These are phyloP conservation scores for Phytophthora syringae DNA, from an alignment of 352 stramenopile genomes.

Conservation along the genomic window DNA sequence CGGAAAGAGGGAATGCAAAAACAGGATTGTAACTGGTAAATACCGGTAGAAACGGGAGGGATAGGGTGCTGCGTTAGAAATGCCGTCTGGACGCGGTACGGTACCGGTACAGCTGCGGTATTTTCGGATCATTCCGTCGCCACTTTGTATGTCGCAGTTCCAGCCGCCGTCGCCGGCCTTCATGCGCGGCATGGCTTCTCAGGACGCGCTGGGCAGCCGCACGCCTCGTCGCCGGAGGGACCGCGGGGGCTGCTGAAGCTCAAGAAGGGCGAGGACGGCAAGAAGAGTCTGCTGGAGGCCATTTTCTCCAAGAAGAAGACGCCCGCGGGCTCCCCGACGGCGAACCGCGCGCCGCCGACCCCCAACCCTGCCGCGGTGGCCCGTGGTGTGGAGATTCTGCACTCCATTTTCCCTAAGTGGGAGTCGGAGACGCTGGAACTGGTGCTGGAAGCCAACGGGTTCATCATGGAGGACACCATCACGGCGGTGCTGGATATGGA, in stretches of 20 bases:
- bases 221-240: conserved; percentile 20
- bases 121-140: background rate
- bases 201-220: conserved; percentile 12
- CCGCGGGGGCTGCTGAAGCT: conserved; percentile 33
- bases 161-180: conserved; percentile 26
- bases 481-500: conserved; percentile 83
- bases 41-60: background rate
- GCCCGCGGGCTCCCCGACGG: conserved; percentile 9
- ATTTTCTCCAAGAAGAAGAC: conserved; percentile 67
- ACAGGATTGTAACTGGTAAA: background rate
- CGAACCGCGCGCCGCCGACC: conserved; percentile 12
- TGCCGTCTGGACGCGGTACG: too few relatives aligned
- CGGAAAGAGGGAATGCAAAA: too few relatives aligned
- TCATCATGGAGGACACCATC: conserved; percentile 86
- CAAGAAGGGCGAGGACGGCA: conserved; percentile 38
- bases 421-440: conserved; percentile 68
- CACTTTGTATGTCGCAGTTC: conserved; percentile 33
- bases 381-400: conserved; percentile 73
- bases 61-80: too few relatives aligned
- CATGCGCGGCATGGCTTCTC: conserved; percentile 14
- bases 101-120: background rate
- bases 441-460: conserved; percentile 77
- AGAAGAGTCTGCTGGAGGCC: conserved; percentile 48
- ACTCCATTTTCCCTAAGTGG: conserved; percentile 87
- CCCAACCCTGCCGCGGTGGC: conserved; percentile 57